Evolutionary conservation across 495 filamentous ascomycete species (phyloP).

Genomic region (Immersiella caudata): DNA sequence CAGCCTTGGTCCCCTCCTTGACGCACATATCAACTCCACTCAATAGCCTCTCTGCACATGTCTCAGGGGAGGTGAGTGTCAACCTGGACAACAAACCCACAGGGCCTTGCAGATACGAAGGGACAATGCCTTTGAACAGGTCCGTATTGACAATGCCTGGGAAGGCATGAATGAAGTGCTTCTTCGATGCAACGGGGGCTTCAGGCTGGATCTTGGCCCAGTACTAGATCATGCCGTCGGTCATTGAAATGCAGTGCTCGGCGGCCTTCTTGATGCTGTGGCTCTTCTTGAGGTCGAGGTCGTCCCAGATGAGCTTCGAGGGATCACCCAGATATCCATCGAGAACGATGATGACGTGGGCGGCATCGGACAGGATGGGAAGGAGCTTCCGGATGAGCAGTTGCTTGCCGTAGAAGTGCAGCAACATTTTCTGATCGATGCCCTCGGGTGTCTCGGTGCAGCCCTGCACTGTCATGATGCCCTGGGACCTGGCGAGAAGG

Average conservation of each 20-base stretch:
- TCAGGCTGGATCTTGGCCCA: constrained; percentile 21
- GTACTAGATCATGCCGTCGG: constrained; percentile 28
- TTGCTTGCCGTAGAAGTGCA: constrained; percentile 35
- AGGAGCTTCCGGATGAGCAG: constrained; percentile 32
- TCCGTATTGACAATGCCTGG: constrained; percentile 27
- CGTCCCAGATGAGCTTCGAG: constrained; percentile 30
- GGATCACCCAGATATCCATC: constrained; percentile 20
- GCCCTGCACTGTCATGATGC: constrained; percentile 27
- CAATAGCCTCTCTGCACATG: constrained; percentile 27
- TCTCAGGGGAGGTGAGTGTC: constrained; percentile 21
- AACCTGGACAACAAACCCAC: not conserved
- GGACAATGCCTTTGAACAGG: constrained; percentile 16
- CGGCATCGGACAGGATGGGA: constrained; percentile 22
- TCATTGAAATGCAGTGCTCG: constrained; percentile 29
- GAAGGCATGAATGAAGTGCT: constrained; percentile 31
- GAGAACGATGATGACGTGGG: constrained; percentile 28
- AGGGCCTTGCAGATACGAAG: constrained; percentile 20
- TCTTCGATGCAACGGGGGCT: not conserved
- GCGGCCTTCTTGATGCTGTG: constrained; percentile 26
- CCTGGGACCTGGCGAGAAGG: constrained; percentile 31
- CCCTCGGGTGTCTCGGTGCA: constrained; percentile 33
- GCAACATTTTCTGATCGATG: constrained; percentile 33
- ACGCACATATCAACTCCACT: constrained; percentile 8
- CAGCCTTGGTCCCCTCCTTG: constrained; percentile 12
- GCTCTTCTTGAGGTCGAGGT: constrained; percentile 28